Percentiles rank a stretch among this genome's conserved stretches.
Evolutionary conservation across 257 asterid genomes (phyloP).

Genomic region (Solanum peruvianum): DNA sequence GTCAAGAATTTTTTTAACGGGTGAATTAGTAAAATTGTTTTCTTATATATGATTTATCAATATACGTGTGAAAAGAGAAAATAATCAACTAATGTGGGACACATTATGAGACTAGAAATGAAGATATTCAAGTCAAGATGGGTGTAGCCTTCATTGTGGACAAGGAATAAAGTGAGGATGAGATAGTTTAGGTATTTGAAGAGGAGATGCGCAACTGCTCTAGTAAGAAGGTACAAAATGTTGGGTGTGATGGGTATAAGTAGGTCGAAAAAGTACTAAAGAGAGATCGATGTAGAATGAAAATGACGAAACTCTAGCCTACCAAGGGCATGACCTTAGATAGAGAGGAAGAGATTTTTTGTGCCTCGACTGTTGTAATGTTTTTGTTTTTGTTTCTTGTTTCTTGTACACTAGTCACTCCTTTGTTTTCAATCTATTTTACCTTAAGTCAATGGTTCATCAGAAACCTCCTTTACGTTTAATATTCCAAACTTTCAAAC

Average conservation of each 20-base stretch:
- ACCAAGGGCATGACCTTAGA: not conserved
- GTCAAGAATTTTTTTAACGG: no score
- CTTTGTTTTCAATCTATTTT: no score
- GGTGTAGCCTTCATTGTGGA: no score
- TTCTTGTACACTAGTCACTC: not conserved
- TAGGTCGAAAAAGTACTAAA: no score
- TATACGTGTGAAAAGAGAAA: no score
- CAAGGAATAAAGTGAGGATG: not conserved
- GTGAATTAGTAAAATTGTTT: no score
- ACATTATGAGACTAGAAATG: no score
- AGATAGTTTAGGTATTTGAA: no score
- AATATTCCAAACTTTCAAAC: not conserved
- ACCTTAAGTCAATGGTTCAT: not conserved
- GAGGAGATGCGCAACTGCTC: not conserved
- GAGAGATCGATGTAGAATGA: no score
- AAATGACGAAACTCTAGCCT: not conserved
- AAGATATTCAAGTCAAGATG: not conserved
- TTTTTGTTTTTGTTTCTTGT: no score
- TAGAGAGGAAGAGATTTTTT: not conserved
- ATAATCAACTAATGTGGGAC: no score
- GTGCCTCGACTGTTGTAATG: not conserved
- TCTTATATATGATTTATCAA: no score
- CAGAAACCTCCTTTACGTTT: accelerated
- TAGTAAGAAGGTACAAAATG: not conserved
- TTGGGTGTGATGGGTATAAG: not conserved